Base-by-base conservation (phyloP, 148 eudicot species). In the Rhododendron ferrugineum region DNA sequence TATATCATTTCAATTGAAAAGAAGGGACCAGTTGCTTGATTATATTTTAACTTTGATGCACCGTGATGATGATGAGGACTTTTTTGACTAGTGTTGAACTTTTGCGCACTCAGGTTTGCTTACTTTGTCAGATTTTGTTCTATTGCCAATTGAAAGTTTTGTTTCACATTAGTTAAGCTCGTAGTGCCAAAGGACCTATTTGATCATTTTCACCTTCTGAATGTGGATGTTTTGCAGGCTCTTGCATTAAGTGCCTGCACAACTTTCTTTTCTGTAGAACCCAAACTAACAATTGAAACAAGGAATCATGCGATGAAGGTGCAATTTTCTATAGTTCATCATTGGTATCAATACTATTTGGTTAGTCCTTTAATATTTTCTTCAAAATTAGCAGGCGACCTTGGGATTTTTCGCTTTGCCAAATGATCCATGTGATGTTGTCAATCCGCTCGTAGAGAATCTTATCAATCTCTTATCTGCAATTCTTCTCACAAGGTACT, bases 221-320 rank as follows among this genome's bases (percentile, higher is more conserved):
- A 85, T 77, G 18, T 68, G 70, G 73, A 49, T 86, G 50, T 85
- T 72, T 54, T 91, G 79, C 89, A 97, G 99, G 94, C 95, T 88
- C 98, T 97, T 90, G 99, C 99, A 88, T 87, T 97, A 87, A 93
- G 95, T 91, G 99, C 99, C 81, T 97, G 99, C 90, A 95, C 98
- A 62, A 97, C 99, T 76, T 89, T 97, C 90, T 98, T 97, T 78
- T 97, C 99, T 74, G 99, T 97, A 86, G 99, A 97, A 92, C 99
- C 99, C 83, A 97, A 92, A 88, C 83, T 97, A 84, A 91, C 98
- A 46, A 88, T 88, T 86, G 99, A 94, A 85, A 97, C 96, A 72
- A 91, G 98, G 87, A 97, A 97, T 86, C 93, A 78, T 85, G 93
- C 94, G 84, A 83, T 97, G 91, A 97, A 94, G 99, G 99, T 97